phyloP scores from a whole-genome alignment of 1,284 basidiomycete genomes.

The Pseudozyma sp. region DNA sequence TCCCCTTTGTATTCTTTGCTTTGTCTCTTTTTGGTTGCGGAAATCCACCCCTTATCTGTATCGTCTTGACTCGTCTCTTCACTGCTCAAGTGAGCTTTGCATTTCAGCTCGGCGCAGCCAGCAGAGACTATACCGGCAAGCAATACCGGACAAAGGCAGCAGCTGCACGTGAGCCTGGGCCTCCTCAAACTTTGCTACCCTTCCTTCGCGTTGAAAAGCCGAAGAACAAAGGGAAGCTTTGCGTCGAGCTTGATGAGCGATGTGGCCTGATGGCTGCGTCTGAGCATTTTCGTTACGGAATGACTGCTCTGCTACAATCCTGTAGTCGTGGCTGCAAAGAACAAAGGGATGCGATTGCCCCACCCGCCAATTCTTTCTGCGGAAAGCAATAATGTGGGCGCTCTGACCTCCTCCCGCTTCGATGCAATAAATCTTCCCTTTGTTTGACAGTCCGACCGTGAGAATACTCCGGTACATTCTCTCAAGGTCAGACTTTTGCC shows the following conservation, averaged over 20 bases:
- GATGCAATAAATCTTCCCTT: not conserved
- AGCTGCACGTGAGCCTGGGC: constrained; percentile 3
- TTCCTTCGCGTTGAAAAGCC: not conserved
- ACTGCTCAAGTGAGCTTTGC: not conserved
- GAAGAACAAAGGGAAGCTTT: constrained; percentile 9
- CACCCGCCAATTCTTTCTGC: not conserved
- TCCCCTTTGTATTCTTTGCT: constrained; percentile 25
- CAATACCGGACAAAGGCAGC: constrained; percentile 11
- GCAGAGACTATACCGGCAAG: too few relatives aligned
- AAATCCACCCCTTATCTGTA: constrained; percentile 9
- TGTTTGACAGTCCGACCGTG: constrained; percentile 1
- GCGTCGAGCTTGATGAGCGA: constrained; percentile 5
- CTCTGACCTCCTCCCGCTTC: constrained; percentile 6
- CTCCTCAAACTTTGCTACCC: constrained; percentile 2
- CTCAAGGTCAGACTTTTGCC: not conserved
- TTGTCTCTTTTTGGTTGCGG: constrained; percentile 19
- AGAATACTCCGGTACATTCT: not conserved
- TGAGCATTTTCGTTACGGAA: too few relatives aligned
- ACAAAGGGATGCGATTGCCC: too few relatives aligned
- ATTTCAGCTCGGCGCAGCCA: too few relatives aligned
- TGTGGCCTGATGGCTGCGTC: constrained; percentile 3
- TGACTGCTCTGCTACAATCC: not conserved
- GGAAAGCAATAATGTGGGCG: constrained; percentile 8
- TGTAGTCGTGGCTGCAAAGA: constrained; percentile 1
- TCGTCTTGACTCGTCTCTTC: too few relatives aligned